A percentile compares a stretch with the other conserved stretches of the same genome.
Conservation (phyloP, 306 rosid genomes). For the Cicer bijugum region DNA sequence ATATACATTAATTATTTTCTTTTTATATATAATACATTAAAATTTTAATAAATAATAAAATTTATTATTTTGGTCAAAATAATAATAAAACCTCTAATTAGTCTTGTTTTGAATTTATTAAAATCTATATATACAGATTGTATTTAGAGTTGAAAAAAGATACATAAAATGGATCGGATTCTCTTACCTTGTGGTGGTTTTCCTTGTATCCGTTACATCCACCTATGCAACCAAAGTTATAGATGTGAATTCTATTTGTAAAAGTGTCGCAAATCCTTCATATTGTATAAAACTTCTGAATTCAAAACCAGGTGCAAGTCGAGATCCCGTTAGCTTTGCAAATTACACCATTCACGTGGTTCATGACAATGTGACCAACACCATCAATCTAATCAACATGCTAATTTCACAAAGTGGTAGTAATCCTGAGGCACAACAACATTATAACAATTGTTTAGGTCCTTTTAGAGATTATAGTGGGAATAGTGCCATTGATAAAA, state of each 20-base stretch:
- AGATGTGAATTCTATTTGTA: not conserved
- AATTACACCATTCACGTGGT: not conserved
- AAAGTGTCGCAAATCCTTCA: not conserved
- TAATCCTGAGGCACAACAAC: rapidly evolving
- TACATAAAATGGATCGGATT: not conserved
- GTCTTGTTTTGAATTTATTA: not conserved
- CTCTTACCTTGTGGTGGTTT: not conserved
- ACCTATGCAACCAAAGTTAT: not conserved
- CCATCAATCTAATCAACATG: not conserved
- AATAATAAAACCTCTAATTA: no score
- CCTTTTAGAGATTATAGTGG: not conserved
- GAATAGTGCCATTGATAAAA: not conserved
- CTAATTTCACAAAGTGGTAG: not conserved
- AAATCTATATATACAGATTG: not conserved
- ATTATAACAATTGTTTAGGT: not conserved
- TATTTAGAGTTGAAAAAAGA: not conserved
- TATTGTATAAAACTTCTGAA: not conserved
- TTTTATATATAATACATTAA: no score
- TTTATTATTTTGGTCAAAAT: no score
- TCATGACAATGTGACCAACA: not conserved
- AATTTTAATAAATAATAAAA: no score
- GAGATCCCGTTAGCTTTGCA: not conserved
- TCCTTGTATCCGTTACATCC: not conserved
- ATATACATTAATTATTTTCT: no score
- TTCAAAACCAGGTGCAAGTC: not conserved